Percentiles rank a stretch among this genome's conserved stretches.
Conservation (phyloP, 768 basidiomycete genomes). For the Boletus rex-veris region DNA sequence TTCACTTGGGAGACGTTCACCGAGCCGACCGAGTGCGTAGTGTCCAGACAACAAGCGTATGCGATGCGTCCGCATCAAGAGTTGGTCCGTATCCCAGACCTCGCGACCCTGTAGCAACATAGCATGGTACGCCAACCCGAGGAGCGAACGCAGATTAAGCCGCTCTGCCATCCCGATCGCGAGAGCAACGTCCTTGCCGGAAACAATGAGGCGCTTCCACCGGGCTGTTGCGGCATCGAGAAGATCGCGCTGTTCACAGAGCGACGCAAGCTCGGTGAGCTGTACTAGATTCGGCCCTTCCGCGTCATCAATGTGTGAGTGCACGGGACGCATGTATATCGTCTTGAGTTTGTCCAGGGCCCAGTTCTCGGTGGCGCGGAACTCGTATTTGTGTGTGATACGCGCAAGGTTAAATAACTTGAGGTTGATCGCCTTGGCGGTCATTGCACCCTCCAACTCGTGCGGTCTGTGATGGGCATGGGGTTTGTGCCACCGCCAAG, state of each 20-base stretch:
- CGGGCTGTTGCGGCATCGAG: conserved; percentile 39
- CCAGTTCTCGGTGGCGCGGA: conserved; percentile 46
- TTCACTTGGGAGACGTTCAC: conserved; percentile 41
- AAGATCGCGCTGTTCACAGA: conserved; percentile 46
- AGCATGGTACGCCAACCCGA: conserved; percentile 49
- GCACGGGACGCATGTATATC: conserved; percentile 33
- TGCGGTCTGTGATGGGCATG: conserved; percentile 35
- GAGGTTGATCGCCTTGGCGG: conserved; percentile 42
- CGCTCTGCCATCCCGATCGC: conserved; percentile 48
- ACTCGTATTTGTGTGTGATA: conserved; percentile 49
- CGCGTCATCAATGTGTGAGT: conserved; percentile 29
- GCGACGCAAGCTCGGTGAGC: conserved; percentile 50
- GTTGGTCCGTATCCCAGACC: conserved; percentile 45
- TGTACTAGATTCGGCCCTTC: conserved; percentile 41
- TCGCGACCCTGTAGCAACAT: conserved; percentile 51
- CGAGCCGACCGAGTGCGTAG: conserved; percentile 44
- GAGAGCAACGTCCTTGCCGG: conserved; percentile 43
- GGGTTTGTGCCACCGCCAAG: conserved; percentile 2
- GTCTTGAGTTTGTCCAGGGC: conserved; percentile 38
- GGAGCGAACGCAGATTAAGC: conserved; percentile 42
- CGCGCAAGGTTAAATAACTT: conserved; percentile 45
- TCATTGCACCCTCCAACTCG: conserved; percentile 43
- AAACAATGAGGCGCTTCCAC: conserved; percentile 48
- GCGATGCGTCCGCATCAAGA: conserved; percentile 46
- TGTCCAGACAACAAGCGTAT: conserved; percentile 52